These are phyloP conservation scores for Alternaria postmessia DNA, from an alignment of 2,329 filamentous ascomycete species.

Conservation along the genomic window DNA sequence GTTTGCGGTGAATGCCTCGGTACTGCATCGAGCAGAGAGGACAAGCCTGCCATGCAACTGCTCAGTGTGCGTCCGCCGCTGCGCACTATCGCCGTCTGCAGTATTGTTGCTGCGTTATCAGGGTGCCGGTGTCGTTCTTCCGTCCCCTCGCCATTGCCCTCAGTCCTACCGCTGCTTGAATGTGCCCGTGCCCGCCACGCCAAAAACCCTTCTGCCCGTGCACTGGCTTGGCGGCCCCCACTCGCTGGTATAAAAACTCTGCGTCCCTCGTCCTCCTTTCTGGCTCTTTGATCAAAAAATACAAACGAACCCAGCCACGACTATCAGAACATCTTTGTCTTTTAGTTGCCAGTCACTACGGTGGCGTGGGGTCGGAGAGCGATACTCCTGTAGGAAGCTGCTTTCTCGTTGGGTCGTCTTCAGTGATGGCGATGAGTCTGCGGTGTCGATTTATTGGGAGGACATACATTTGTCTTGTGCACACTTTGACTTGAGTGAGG, in stretches of 20 bases:
- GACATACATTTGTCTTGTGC: conserved; percentile 56
- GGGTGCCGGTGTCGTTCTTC: background rate
- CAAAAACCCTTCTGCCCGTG: conserved; percentile 2
- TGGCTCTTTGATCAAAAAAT: conserved; percentile 65
- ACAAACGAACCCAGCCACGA: conserved; percentile 72
- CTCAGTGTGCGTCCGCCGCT: background rate
- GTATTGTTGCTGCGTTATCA: background rate
- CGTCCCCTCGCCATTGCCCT: background rate
- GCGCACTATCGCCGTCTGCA: background rate
- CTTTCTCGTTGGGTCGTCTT: conserved; percentile 73
- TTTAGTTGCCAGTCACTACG: conserved; percentile 72
- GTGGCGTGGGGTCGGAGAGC: conserved; percentile 71
- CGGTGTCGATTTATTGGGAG: conserved; percentile 75
- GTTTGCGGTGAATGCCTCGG: background rate
- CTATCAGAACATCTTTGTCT: conserved; percentile 64
- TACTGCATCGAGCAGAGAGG: background rate
- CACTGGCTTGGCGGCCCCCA: conserved; percentile 13
- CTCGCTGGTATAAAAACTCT: conserved; percentile 32
- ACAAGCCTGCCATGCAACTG: background rate
- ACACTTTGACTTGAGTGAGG: background rate
- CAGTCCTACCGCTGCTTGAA: background rate
- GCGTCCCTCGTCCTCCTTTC: conserved; percentile 45
- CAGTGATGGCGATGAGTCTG: conserved; percentile 72
- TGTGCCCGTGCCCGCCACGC: conserved; percentile 1
- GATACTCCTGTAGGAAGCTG: conserved; percentile 70